Percentiles rank a stretch among this genome's conserved stretches.
phyloP scores from a whole-genome alignment of 2,329 filamentous ascomycete genomes.

The Ophiostoma tasmaniense region DNA sequence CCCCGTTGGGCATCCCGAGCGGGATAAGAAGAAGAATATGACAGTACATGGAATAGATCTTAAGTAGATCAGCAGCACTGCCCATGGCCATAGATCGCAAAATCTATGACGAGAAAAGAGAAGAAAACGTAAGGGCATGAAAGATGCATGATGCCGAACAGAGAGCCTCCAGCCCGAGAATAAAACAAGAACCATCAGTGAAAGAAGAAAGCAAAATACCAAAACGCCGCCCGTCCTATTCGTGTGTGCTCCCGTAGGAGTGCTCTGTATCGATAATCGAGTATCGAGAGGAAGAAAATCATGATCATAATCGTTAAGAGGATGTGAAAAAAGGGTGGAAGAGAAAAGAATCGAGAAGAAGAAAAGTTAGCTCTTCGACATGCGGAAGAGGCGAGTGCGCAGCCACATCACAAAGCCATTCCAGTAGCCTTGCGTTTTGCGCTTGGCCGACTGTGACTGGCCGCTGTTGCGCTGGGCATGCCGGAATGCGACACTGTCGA shows the following conservation, averaged over 20 bases:
- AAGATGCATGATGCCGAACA: neutral
- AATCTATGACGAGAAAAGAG: neutral
- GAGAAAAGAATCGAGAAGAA: neutral
- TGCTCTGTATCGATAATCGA: neutral
- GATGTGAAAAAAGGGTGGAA: neutral
- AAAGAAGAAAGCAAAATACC: neutral
- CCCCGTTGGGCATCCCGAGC: neutral
- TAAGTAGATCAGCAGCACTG: neutral
- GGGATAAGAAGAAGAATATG: neutral
- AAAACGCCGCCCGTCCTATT: neutral
- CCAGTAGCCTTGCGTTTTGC: slow-evolving; percentile 54
- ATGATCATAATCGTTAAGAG: neutral
- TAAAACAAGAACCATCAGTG: neutral
- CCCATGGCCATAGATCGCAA: neutral
- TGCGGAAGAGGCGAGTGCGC: slow-evolving; percentile 43
- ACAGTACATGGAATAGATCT: neutral
- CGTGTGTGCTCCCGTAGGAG: neutral
- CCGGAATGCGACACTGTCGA: slow-evolving; percentile 39
- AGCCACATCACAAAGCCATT: slow-evolving; percentile 57
- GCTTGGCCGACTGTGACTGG: slow-evolving; percentile 38
- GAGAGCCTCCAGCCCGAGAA: neutral
- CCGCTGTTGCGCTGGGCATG: slow-evolving; percentile 34
- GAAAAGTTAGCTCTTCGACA: slow-evolving; percentile 13
- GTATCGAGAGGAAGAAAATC: neutral
- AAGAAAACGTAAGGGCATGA: neutral